Evolutionary conservation across 2,329 filamentous ascomycete species (phyloP).

Genomic region (Lasiodiplodia gonubiensis): DNA sequence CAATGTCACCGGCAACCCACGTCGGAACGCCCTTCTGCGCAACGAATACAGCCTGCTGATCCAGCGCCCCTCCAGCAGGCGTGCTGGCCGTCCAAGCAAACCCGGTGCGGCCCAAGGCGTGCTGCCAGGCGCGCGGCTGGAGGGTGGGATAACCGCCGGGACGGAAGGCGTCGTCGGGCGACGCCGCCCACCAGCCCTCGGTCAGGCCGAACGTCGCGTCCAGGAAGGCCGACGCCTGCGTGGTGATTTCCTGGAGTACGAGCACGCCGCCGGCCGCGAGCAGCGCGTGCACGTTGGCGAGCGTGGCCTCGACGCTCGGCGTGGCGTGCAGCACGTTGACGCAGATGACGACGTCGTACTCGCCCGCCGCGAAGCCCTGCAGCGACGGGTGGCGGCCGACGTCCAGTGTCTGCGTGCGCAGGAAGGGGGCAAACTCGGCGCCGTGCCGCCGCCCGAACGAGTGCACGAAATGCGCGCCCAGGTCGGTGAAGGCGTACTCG

Average conservation of each 20-base stretch:
- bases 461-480: slow-evolving; percentile 37
- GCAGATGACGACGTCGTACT: slow-evolving; percentile 27
- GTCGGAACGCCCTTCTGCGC: no score
- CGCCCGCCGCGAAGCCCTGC: slow-evolving; percentile 26
- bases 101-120: no score
- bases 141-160: no score
- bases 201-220: neutral
- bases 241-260: slow-evolving; percentile 50
- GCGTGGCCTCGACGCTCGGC: slow-evolving; percentile 19
- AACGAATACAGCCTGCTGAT: no score
- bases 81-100: no score
- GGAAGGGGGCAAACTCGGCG: slow-evolving; percentile 33
- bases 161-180: no score
- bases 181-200: neutral
- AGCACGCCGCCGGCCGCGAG: slow-evolving; percentile 53
- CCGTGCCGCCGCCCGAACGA: slow-evolving; percentile 4
- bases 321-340: slow-evolving; percentile 31
- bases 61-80: no score
- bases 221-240: slow-evolving; percentile 3
- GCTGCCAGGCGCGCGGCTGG: no score
- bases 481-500: slow-evolving; percentile 36
- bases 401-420: slow-evolving; percentile 17
- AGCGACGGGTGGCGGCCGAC: slow-evolving; percentile 14
- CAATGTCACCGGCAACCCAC: no score
- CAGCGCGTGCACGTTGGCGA: slow-evolving; percentile 32